A percentile compares a stretch with the other conserved stretches of the same genome.
Evolutionary conservation across 108 stramenopile species (phyloP).

Genomic region (Craspedostauros australis): DNA sequence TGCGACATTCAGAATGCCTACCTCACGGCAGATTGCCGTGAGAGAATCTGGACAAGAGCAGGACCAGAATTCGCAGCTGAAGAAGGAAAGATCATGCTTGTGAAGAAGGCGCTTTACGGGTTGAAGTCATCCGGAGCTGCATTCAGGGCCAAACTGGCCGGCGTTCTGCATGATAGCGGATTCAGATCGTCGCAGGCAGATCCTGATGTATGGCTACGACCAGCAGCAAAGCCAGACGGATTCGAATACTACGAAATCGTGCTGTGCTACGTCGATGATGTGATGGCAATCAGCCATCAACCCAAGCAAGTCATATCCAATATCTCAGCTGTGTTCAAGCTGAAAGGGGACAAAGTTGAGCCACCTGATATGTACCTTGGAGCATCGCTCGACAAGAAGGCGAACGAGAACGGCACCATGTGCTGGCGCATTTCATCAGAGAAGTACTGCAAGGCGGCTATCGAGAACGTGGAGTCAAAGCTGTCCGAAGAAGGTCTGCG

Average conservation of each 20-base stretch:
- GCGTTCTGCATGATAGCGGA: no score
- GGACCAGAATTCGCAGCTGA: constrained; percentile 28
- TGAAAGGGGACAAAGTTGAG: constrained; percentile 11
- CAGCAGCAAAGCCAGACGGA: constrained; percentile 8
- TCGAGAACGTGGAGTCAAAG: constrained; percentile 12
- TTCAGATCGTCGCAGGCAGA: constrained; percentile 16
- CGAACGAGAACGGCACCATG: constrained; percentile 1
- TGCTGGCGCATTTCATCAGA: constrained; percentile 1
- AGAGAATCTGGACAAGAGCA: constrained; percentile 16
- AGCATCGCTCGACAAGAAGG: neutral
- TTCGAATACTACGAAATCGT: constrained; percentile 27
- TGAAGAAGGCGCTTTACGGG: constrained; percentile 40
- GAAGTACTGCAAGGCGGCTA: constrained; percentile 34
- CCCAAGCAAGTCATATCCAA: constrained; percentile 17
- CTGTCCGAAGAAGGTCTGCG: neutral
- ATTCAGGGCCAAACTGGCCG: constrained; percentile 5
- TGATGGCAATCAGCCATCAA: constrained; percentile 12
- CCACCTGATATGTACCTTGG: constrained; percentile 27
- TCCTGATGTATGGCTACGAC: constrained; percentile 23
- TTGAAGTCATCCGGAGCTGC: constrained; percentile 12
- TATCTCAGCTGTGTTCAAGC: constrained; percentile 1
- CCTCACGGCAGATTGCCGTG: constrained; percentile 15
- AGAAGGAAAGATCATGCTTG: constrained; percentile 17
- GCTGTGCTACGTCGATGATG: constrained; percentile 29
- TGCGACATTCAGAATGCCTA: constrained; percentile 25